Conservation (phyloP, 106 monocot species). For the Dactylorhiza incarnata region DNA sequence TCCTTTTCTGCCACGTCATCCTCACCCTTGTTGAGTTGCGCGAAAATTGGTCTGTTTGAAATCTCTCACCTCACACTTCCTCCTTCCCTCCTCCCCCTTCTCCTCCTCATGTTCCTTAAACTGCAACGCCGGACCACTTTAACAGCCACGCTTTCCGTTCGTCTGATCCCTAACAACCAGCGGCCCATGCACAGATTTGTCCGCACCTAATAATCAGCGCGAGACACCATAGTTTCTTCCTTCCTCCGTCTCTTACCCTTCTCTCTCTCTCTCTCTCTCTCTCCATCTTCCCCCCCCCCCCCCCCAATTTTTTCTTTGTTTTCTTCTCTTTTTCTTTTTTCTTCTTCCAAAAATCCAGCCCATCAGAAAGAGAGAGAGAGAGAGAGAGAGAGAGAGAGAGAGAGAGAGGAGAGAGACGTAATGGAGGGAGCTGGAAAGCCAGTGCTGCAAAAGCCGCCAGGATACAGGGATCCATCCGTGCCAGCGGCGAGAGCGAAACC, state of each 20-base stretch:
- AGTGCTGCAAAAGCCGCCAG: conserved; percentile 51
- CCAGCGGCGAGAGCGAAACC: conserved; percentile 10
- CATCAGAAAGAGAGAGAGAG: background rate
- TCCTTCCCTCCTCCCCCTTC: too few relatives aligned
- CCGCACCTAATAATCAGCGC: too few relatives aligned
- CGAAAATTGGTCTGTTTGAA: too few relatives aligned
- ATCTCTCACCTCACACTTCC: too few relatives aligned
- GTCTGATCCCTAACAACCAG: too few relatives aligned
- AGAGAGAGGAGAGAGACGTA: background rate
- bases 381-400: background rate
- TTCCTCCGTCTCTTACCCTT: too few relatives aligned
- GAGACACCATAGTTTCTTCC: too few relatives aligned
- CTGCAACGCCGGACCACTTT: too few relatives aligned
- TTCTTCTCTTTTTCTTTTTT: background rate
- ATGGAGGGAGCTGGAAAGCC: conserved; percentile 2
- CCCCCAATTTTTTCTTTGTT: background rate
- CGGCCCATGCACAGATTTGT: too few relatives aligned
- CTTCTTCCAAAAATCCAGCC: background rate
- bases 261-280: background rate
- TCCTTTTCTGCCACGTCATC: background rate
- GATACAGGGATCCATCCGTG: conserved; percentile 37
- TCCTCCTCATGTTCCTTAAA: too few relatives aligned
- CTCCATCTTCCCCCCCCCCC: background rate
- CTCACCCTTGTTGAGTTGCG: too few relatives aligned
- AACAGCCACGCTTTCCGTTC: too few relatives aligned